Conservation (phyloP, 768 basidiomycete genomes). For the Epithele typhae region DNA sequence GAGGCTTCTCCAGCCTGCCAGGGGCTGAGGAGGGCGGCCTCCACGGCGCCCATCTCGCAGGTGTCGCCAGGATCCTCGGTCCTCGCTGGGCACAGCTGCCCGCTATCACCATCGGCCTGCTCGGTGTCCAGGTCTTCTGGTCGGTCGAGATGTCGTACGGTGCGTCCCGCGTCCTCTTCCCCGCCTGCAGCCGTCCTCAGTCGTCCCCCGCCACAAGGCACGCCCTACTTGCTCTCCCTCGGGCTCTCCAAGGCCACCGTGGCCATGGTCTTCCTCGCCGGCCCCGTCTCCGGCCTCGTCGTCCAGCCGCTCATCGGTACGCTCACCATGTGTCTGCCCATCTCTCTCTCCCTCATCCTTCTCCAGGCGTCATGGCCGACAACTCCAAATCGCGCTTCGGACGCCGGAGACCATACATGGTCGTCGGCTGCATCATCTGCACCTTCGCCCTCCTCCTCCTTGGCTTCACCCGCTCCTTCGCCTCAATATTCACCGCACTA, state of each 20-base stretch:
- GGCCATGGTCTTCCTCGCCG: slow-evolving; percentile 90
- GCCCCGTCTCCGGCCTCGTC: slow-evolving; percentile 84
- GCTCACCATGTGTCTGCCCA: not conserved
- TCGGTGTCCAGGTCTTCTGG: slow-evolving; percentile 90
- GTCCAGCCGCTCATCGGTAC: slow-evolving; percentile 87
- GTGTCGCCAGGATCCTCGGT: slow-evolving; percentile 57
- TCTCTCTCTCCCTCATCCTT: not conserved
- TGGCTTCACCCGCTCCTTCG: slow-evolving; percentile 74
- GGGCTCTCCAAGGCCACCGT: slow-evolving; percentile 84
- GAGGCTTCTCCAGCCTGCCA: slow-evolving; percentile 41
- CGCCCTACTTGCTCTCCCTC: slow-evolving; percentile 86
- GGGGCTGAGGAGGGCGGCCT: slow-evolving; percentile 39
- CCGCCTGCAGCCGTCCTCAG: not conserved
- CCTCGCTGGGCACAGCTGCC: slow-evolving; percentile 67
- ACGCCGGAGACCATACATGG: slow-evolving; percentile 82
- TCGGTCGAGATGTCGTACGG: slow-evolving; percentile 94
- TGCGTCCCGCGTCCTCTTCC: slow-evolving; percentile 9
- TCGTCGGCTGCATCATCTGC: slow-evolving; percentile 64
- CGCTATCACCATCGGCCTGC: slow-evolving; percentile 67
- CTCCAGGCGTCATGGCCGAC: slow-evolving; percentile 66
- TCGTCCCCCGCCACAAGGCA: slow-evolving; percentile 35
- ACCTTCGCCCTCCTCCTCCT: slow-evolving; percentile 72
- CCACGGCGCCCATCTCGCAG: slow-evolving; percentile 38
- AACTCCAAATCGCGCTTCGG: slow-evolving; percentile 81
- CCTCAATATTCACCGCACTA: slow-evolving; percentile 37